Percentiles rank a stretch among this genome's conserved stretches.
Evolutionary conservation across 2,329 filamentous ascomycete genomes (phyloP).

Genomic region (Phyllosticta citriasiana): DNA sequence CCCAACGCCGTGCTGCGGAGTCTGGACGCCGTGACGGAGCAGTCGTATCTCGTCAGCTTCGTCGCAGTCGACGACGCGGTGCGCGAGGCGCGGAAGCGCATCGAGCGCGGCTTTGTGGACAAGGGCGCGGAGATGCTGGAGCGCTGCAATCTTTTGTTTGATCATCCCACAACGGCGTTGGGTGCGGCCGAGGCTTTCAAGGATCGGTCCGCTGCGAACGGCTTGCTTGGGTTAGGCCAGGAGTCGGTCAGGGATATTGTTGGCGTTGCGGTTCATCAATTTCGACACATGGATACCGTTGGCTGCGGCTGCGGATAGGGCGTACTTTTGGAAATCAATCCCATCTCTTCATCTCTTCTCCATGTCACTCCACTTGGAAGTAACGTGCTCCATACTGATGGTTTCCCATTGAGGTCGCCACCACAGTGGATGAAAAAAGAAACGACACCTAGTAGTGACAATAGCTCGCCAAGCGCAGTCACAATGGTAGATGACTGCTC

Average conservation of each 20-base stretch:
- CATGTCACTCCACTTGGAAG: too few species aligned
- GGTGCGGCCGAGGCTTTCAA: slow-evolving; percentile 18
- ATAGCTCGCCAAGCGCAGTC: too few species aligned
- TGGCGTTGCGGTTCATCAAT: slow-evolving; percentile 15
- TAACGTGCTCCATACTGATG: too few species aligned
- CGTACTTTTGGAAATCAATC: not conserved
- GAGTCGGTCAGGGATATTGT: slow-evolving; percentile 24
- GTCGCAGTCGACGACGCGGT: slow-evolving; percentile 26
- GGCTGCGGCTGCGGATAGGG: slow-evolving; percentile 25
- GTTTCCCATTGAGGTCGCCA: too few species aligned
- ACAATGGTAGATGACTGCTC: too few species aligned
- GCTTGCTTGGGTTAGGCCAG: slow-evolving; percentile 21
- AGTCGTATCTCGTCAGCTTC: slow-evolving; percentile 23
- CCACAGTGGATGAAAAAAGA: too few species aligned
- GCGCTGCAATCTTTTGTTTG: slow-evolving; percentile 26
- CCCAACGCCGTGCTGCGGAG: slow-evolving; percentile 23
- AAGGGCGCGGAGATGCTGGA: slow-evolving; percentile 30
- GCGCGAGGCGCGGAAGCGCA: slow-evolving; percentile 24
- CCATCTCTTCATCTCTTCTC: not conserved
- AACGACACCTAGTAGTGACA: too few species aligned
- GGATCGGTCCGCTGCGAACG: slow-evolving; percentile 18
- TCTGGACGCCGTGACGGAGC: slow-evolving; percentile 19
- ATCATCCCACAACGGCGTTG: slow-evolving; percentile 16
- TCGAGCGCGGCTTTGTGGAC: slow-evolving; percentile 28
- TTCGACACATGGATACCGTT: slow-evolving; percentile 11